A percentile compares a stretch with the other conserved stretches of the same genome.
Conservation (phyloP, 352 stramenopile species). For the Thraustotheca clavata region DNA sequence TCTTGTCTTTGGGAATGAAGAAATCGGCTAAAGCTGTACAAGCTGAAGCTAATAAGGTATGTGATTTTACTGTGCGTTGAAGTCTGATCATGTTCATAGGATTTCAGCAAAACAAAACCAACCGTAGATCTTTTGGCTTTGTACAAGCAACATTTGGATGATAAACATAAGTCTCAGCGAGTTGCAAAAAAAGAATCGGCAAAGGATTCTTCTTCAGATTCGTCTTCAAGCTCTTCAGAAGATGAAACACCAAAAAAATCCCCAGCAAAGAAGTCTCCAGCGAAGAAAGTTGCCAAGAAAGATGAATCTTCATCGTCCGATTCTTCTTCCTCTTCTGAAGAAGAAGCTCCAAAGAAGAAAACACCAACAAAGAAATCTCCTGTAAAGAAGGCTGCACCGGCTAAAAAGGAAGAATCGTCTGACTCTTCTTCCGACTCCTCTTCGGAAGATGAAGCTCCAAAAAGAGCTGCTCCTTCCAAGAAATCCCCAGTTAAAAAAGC, state of each 20-base stretch:
- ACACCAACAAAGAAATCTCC: slow-evolving; percentile 8
- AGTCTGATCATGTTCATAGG: slow-evolving; percentile 24
- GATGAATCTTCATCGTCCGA: slow-evolving; percentile 22
- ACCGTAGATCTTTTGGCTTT: slow-evolving; percentile 66
- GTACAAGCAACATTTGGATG: slow-evolving; percentile 57
- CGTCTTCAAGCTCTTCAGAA: slow-evolving; percentile 24
- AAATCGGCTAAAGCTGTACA: slow-evolving; percentile 50
- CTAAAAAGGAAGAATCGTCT: slow-evolving; percentile 9
- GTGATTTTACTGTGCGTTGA: slow-evolving; percentile 2
- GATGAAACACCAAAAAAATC: slow-evolving; percentile 28
- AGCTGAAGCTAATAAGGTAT: slow-evolving; percentile 67
- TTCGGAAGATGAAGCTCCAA: slow-evolving; percentile 22
- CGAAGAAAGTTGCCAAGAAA: slow-evolving; percentile 22
- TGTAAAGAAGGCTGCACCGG: not conserved
- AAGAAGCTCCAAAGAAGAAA: slow-evolving; percentile 29
- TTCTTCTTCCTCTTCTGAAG: slow-evolving; percentile 16
- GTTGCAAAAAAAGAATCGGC: slow-evolving; percentile 28
- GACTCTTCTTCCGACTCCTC: slow-evolving; percentile 21
- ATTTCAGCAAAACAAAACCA: slow-evolving; percentile 37
- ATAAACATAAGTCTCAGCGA: slow-evolving; percentile 29
- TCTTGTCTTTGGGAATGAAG: slow-evolving; percentile 56
- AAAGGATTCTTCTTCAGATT: slow-evolving; percentile 20
- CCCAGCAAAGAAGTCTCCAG: slow-evolving; percentile 17
- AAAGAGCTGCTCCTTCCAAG: slow-evolving; percentile 23
- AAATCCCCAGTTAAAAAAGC: slow-evolving; percentile 31